Percentiles rank a stretch among this genome's conserved stretches.
These are phyloP conservation scores for Globisporangium rhizosaccharum DNA, from an alignment of 352 stramenopile genomes.

Conservation along the genomic window DNA sequence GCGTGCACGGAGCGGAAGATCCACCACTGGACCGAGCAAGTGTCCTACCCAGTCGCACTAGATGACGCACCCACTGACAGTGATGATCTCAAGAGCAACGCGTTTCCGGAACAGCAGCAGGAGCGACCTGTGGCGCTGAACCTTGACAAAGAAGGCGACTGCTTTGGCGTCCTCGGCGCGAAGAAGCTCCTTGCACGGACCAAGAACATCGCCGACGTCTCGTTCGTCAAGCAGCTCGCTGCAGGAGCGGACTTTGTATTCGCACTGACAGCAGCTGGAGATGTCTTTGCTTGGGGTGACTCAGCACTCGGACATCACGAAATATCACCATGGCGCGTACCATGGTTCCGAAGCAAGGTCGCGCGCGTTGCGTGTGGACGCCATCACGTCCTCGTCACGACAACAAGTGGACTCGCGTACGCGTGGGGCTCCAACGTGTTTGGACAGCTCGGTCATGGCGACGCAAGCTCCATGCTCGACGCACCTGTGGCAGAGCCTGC, in stretches of 20 bases:
- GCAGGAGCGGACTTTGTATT: slow-evolving; percentile 32
- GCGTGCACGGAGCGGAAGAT: slow-evolving; percentile 32
- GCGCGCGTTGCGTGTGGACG: slow-evolving; percentile 37
- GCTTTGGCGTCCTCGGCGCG: slow-evolving; percentile 39
- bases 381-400: slow-evolving; percentile 31
- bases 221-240: slow-evolving; percentile 27
- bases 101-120: background rate
- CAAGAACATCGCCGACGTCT: slow-evolving; percentile 40
- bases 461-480: slow-evolving; percentile 14
- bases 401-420: slow-evolving; percentile 27
- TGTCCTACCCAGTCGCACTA: background rate
- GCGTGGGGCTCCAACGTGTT: slow-evolving; percentile 63
- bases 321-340: slow-evolving; percentile 13
- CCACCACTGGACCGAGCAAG: slow-evolving; percentile 27
- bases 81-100: background rate
- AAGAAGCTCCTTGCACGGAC: slow-evolving; percentile 34
- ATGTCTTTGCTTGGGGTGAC: slow-evolving; percentile 35
- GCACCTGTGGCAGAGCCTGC: slow-evolving; percentile 16
- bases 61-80: background rate
- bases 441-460: slow-evolving; percentile 50
- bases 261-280: slow-evolving; percentile 22
- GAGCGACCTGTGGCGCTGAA: slow-evolving; percentile 8
- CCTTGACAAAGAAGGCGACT: slow-evolving; percentile 33
- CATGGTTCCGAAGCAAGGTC: slow-evolving; percentile 17
- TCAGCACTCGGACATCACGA: slow-evolving; percentile 8